phyloP scores from a whole-genome alignment of 1,139 yeast species.

The Komagataea norvegica region DNA sequence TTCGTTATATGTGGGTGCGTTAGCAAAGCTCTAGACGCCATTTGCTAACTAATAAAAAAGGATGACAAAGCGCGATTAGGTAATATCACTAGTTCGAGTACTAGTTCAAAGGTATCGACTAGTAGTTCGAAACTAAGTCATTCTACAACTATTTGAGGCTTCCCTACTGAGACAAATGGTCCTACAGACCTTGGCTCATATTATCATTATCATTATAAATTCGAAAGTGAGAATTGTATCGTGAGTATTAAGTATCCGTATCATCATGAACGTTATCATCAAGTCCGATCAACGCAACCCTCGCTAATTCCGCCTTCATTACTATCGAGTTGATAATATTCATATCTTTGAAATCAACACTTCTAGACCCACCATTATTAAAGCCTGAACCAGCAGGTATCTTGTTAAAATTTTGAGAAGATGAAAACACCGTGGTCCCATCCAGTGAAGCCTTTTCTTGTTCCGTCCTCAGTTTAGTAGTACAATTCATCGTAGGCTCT shows the following conservation, averaged over 20 bases:
- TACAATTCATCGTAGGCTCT: not conserved
- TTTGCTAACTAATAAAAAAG: too few relatives aligned
- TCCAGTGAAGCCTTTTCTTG: slow-evolving; percentile 3
- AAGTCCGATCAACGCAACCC: slow-evolving; percentile 8
- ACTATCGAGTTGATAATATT: slow-evolving; percentile 8
- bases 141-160: not conserved
- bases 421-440: slow-evolving; percentile 15
- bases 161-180: too few relatives aligned
- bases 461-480: not conserved
- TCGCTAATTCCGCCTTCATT: slow-evolving; percentile 9
- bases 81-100: too few relatives aligned
- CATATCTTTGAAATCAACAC: slow-evolving; percentile 1
- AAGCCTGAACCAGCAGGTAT: slow-evolving; percentile 1
- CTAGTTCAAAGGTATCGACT: too few relatives aligned
- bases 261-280: slow-evolving; percentile 5
- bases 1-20: too few relatives aligned
- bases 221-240: too few relatives aligned
- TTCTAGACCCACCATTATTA: not conserved
- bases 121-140: not conserved
- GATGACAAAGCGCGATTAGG: not conserved
- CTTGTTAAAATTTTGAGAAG: slow-evolving; percentile 8
- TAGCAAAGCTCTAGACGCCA: too few relatives aligned
- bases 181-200: too few relatives aligned
- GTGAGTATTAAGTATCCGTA: too few relatives aligned
- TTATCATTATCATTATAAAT: too few relatives aligned